These are phyloP conservation scores for Pisolithus marmoratus DNA, from an alignment of 768 basidiomycete genomes.

Conservation along the genomic window DNA sequence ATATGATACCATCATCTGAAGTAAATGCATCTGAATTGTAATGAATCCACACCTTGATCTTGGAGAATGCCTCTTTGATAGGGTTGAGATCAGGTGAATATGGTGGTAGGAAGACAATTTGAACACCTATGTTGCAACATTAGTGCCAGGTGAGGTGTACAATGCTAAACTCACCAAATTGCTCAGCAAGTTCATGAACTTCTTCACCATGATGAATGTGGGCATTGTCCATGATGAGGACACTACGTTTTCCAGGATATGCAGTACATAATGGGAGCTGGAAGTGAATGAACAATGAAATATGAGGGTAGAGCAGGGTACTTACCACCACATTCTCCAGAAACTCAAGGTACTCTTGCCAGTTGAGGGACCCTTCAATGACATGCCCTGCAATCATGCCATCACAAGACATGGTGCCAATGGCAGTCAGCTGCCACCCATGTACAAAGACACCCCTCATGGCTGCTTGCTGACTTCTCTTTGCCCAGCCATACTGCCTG, in stretches of 20 bases:
- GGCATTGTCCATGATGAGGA: constrained; percentile 15
- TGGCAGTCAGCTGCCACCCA: too few relatives aligned
- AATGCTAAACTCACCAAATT: background rate
- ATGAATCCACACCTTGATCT: constrained; percentile 20
- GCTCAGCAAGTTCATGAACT: constrained; percentile 4
- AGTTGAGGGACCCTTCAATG: constrained; percentile 29
- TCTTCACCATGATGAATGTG: constrained; percentile 16
- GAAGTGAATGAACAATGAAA: background rate
- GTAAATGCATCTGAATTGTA: background rate
- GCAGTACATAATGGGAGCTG: constrained; percentile 9
- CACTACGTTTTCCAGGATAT: constrained; percentile 12
- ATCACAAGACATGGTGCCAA: too few relatives aligned
- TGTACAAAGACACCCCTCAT: too few relatives aligned
- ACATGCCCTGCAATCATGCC: constrained; percentile 14
- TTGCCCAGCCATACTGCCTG: too few relatives aligned
- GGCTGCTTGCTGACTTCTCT: too few relatives aligned
- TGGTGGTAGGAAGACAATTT: constrained; percentile 27
- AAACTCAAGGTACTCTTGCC: constrained; percentile 17
- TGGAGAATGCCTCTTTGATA: constrained; percentile 29
- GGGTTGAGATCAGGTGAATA: constrained; percentile 37
- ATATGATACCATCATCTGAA: background rate
- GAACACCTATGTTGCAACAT: constrained; percentile 16
- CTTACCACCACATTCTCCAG: constrained; percentile 24
- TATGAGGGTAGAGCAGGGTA: background rate
- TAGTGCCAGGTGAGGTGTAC: background rate